phyloP scores from a whole-genome alignment of 2,329 filamentous ascomycete species.

The Pseudogymnoascus sp. region DNA sequence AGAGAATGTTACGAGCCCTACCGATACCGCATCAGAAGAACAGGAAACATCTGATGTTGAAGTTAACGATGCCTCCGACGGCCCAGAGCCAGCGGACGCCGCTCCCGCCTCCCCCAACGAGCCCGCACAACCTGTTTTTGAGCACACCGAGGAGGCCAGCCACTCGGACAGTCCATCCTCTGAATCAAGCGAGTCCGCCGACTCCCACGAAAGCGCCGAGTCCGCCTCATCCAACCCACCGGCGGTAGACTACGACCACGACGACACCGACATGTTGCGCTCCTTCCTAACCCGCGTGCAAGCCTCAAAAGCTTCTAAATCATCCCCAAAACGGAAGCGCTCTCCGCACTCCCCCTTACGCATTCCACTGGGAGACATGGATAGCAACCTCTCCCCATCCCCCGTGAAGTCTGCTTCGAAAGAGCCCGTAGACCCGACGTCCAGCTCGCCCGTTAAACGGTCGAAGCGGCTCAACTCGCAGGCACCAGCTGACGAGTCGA shows the following conservation, averaged over 20 bases:
- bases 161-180: constrained; percentile 6
- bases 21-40: background rate
- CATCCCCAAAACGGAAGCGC: constrained; percentile 17
- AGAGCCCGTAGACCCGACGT: background rate
- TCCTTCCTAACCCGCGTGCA: constrained; percentile 31
- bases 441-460: background rate
- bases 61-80: background rate
- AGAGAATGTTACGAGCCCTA: background rate
- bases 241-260: constrained; percentile 15
- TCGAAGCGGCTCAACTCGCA: background rate
- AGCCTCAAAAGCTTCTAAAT: constrained; percentile 29
- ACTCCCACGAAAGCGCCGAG: background rate
- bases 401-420: constrained; percentile 14
- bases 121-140: background rate
- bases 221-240: background rate
- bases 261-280: constrained; percentile 32
- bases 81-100: background rate
- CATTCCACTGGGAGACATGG: constrained; percentile 21
- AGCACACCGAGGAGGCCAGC: background rate
- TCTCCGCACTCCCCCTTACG: constrained; percentile 28
- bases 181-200: background rate
- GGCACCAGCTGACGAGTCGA: background rate
- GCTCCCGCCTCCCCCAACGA: background rate
- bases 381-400: constrained; percentile 18
- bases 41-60: background rate